Base-by-base conservation (phyloP, 345 rosid genomes). In the Geranium rotundifolium region DNA sequence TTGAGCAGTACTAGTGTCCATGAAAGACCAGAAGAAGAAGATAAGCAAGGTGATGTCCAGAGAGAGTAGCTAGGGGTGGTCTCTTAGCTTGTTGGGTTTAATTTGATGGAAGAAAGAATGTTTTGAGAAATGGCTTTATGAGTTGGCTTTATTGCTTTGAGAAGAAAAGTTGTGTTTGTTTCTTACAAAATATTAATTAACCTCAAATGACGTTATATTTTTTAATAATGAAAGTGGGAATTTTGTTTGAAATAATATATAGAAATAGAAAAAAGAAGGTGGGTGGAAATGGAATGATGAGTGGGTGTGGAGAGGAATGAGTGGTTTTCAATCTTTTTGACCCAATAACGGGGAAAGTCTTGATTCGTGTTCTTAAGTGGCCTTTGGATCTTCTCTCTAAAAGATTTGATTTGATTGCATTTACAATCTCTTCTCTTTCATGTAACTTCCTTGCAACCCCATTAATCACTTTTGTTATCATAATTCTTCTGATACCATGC, bases 1-100 rank as follows among this genome's bases (percentile, higher is more conserved):
- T 67, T 82, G 89, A 79, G 88, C 92, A n/a, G n/a, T n/a, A n/a
- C n/a, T n/a, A 66, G 89, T 91, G 80, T 89, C 96, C 98, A 91
- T 91, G 85, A 86, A 19, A 2, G 18, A 56, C 8, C 2, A 15
- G 9, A 19, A 65, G 63, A 61, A 62, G 67, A 67, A 57, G 69
- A 60, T 54, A 56, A 13, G 39, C 59, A 63, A 59, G 5, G 50
- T 41, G 50, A 31, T 4, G 5, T 41, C 1, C 10, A 5, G 50
- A 41, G 12, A 41, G 50, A 72, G 64, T n/a, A n/a, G n/a, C n/a
- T n/a, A 71, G 59, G 23, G n/a, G 58, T 0, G 17, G 14, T n/a
- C 60, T 75, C 71, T 50, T 50, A n/a, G n/a, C 17, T 60, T 41
- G 77, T 59, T 52, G 66, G 69, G 65, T 63, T 63, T 64, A 66